Conservation (phyloP, 176 grass and related monocot genomes). For the Carex parvula region DNA sequence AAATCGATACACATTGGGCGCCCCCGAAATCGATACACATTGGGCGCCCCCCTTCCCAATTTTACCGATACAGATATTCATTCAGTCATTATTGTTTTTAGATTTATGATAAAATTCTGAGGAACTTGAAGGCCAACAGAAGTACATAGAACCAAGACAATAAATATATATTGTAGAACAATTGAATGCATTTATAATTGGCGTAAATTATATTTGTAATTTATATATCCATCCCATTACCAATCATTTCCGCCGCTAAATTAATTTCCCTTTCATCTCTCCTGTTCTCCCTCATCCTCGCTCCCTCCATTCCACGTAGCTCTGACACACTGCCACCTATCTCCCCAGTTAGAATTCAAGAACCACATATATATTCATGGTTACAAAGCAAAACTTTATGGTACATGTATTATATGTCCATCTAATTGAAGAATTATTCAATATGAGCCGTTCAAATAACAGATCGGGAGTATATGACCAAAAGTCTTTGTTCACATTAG, state of each 20-base stretch:
- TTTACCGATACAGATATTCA: background rate
- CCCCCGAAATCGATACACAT: no score
- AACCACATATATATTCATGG: background rate
- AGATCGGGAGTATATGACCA: no score
- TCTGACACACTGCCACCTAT: constrained; percentile 10
- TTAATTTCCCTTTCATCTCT: background rate
- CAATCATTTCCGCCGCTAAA: background rate
- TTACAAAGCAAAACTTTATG: background rate
- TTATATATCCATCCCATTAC: background rate
- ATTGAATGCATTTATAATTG: background rate
- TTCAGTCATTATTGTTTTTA: no score
- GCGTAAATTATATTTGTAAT: background rate
- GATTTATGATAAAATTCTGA: no score
- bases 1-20: no score
- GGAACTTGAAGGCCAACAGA: no score
- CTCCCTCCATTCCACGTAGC: background rate
- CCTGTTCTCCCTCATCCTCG: background rate
- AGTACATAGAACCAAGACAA: no score
- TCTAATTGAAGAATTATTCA: constrained; percentile 1
- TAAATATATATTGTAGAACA: no score
- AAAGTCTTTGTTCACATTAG: no score
- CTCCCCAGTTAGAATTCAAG: background rate
- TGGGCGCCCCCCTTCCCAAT: no score
- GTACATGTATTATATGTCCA: background rate
- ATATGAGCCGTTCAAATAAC: background rate